phyloP scores from a whole-genome alignment of 306 rosid species.

The Casuarina equisetifolia region DNA sequence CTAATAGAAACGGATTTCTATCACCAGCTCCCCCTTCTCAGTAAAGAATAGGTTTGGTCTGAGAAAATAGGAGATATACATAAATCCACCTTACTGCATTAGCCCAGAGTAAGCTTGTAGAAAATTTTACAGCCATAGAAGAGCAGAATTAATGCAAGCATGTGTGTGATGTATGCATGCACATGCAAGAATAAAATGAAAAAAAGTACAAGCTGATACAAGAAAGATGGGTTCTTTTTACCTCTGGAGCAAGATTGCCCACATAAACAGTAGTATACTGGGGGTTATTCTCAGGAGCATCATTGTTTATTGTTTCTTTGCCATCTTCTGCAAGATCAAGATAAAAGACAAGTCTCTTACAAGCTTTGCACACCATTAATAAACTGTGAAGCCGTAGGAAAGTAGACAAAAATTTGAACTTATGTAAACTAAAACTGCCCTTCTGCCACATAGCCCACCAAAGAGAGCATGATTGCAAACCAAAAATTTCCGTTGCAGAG shows the following conservation, averaged over 20 bases:
- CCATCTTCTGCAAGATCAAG: conserved; percentile 77
- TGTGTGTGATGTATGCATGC: not conserved
- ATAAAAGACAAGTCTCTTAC: conserved; percentile 20
- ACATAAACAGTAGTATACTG: conserved; percentile 96
- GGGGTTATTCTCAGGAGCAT: conserved; percentile 92
- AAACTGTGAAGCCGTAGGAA: conserved; percentile 14
- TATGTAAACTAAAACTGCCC: conserved; percentile 1
- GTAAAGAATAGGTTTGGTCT: not conserved
- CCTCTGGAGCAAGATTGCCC: conserved; percentile 96
- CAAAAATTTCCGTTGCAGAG: not conserved
- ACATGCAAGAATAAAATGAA: not conserved
- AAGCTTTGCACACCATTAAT: conserved; percentile 5
- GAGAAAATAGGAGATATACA: not conserved
- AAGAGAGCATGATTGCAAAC: not conserved
- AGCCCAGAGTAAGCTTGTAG: not conserved
- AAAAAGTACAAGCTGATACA: not conserved
- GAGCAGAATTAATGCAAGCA: not conserved
- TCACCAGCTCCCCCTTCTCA: not conserved
- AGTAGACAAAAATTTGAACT: not conserved
- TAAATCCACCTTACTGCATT: conserved; percentile 7
- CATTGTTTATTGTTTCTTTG: conserved; percentile 66
- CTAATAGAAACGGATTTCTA: not conserved
- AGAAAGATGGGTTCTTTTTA: conserved; percentile 24
- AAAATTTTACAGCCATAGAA: not conserved
- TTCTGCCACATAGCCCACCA: not conserved